These are phyloP conservation scores for Fusarium oxysporum DNA, from an alignment of 2,329 filamentous ascomycete genomes.

Conservation along the genomic window DNA sequence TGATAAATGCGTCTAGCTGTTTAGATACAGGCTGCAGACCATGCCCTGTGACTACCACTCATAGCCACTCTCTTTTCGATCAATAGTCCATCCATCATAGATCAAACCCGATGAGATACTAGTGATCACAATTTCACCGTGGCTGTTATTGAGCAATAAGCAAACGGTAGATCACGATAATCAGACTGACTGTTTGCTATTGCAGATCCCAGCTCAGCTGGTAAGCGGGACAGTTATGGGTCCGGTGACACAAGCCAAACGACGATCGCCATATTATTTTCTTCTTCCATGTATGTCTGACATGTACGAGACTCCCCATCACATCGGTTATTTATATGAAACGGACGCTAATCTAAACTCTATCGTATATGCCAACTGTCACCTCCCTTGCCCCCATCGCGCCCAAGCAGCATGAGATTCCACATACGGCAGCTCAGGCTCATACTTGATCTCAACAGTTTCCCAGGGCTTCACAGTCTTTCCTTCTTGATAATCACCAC, in stretches of 20 bases:
- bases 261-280: background rate
- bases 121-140: accelerated
- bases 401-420: background rate
- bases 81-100: background rate
- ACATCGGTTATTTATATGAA: background rate
- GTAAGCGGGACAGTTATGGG: background rate
- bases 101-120: accelerated
- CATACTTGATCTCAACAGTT: background rate
- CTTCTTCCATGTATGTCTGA: background rate
- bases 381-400: background rate
- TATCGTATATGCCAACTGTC: background rate
- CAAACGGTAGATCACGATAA: background rate
- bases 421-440: background rate
- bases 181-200: accelerated
- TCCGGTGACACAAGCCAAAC: background rate
- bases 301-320: background rate
- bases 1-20: background rate
- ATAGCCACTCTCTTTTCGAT: background rate
- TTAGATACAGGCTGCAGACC: background rate
- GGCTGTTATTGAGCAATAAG: background rate
- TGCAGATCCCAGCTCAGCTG: background rate
- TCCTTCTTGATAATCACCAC: constrained; percentile 31
- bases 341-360: background rate
- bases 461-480: constrained; percentile 34
- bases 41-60: accelerated